A percentile compares a stretch with the other conserved stretches of the same genome.
Conservation (phyloP, 2,329 filamentous ascomycete genomes). For the Phoma sp. region DNA sequence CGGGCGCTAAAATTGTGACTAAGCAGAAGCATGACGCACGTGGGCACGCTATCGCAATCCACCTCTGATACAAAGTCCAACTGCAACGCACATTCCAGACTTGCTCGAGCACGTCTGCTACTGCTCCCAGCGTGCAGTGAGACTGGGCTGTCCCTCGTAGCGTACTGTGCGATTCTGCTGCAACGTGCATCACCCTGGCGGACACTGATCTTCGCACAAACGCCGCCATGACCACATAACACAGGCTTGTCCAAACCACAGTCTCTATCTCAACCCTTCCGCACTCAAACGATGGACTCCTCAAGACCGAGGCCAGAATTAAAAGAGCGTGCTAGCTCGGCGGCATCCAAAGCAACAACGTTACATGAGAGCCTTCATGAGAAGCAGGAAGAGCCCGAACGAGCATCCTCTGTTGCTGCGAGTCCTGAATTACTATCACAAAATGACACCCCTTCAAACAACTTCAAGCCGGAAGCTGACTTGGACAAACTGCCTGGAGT, state of each 20-base stretch:
- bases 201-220: background rate
- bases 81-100: background rate
- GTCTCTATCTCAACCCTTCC: constrained; percentile 1
- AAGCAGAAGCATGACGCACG: constrained; percentile 17
- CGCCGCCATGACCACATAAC: constrained; percentile 9
- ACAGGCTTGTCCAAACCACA: background rate
- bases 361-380: constrained; percentile 39
- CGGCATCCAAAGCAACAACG: constrained; percentile 30
- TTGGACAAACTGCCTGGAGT: constrained; percentile 36
- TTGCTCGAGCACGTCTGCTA: constrained; percentile 1
- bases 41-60: no score
- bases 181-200: background rate
- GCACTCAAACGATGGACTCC: constrained; percentile 26
- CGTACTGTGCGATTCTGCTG: no score
- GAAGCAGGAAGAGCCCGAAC: constrained; percentile 36
- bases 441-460: constrained; percentile 34
- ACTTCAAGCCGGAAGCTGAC: constrained; percentile 43
- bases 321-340: constrained; percentile 35
- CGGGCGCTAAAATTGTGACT: constrained; percentile 10
- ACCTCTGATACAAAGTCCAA: background rate
- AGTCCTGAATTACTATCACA: constrained; percentile 35
- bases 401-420: constrained; percentile 32
- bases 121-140: background rate
- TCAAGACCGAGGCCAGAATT: constrained; percentile 30
- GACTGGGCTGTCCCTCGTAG: no score